These are phyloP conservation scores for Aegilops speltoides DNA, from an alignment of 176 grass and related monocot species.

Conservation along the genomic window DNA sequence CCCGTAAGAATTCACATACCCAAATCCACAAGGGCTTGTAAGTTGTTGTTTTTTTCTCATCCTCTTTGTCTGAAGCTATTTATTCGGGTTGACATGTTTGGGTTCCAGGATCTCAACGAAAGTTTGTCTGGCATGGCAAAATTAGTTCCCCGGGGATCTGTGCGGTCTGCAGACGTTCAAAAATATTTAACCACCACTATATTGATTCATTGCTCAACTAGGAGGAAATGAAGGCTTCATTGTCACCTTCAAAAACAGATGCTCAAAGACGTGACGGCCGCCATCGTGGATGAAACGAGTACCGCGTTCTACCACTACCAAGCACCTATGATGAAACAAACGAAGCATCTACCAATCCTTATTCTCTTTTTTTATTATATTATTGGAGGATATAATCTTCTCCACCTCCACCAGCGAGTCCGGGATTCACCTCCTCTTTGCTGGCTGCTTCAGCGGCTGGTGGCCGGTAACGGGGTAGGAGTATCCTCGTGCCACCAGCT, in stretches of 20 bases:
- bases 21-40: too few species aligned
- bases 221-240: background rate
- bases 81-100: background rate
- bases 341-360: background rate
- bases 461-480: too few species aligned
- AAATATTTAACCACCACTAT: background rate
- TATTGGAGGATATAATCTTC: too few species aligned
- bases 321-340: background rate
- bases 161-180: background rate
- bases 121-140: background rate
- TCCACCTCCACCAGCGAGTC: too few species aligned
- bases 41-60: too few species aligned
- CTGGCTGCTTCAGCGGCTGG: too few species aligned
- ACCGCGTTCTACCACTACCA: too few species aligned
- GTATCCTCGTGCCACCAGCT: too few species aligned
- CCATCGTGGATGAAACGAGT: slow-evolving; percentile 27
- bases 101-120: background rate
- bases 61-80: too few species aligned
- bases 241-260: slow-evolving; percentile 14
- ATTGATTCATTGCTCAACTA: too few species aligned
- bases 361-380: background rate
- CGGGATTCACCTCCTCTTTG: too few species aligned
- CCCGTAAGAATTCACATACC: too few species aligned
- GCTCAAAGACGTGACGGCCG: slow-evolving; percentile 69
- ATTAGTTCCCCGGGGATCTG: background rate